phyloP scores from a whole-genome alignment of 2,329 filamentous ascomycete genomes.

The Colletotrichum lupini region DNA sequence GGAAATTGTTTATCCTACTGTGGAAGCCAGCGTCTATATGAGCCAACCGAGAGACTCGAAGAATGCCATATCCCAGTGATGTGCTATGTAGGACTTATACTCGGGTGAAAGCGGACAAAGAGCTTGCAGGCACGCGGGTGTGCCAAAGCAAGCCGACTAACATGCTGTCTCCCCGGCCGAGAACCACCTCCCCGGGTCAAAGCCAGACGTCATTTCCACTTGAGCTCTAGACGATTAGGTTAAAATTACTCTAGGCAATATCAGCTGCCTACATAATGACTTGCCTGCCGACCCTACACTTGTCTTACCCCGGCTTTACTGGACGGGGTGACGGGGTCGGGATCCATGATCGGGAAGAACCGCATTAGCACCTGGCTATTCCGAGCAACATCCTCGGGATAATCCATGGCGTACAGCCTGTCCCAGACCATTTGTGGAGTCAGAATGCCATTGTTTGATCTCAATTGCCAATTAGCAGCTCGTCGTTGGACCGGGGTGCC shows the following conservation, averaged over 20 bases:
- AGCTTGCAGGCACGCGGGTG: neutral
- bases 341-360: conserved; percentile 36
- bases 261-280: conserved; percentile 13
- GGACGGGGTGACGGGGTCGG: conserved; percentile 31
- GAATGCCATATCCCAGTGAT: neutral
- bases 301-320: conserved; percentile 34
- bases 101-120: conserved; percentile 10
- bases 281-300: conserved; percentile 6
- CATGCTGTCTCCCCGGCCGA: conserved; percentile 3
- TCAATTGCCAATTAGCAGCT: conserved; percentile 29
- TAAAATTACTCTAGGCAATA: neutral
- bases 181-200: conserved; percentile 2
- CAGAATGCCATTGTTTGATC: conserved; percentile 6
- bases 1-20: neutral
- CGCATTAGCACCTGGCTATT: conserved; percentile 33
- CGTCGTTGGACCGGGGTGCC: conserved; percentile 27
- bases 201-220: conserved; percentile 22
- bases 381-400: conserved; percentile 34
- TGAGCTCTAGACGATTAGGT: conserved; percentile 5
- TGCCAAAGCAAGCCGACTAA: neutral
- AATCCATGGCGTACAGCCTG: conserved; percentile 29
- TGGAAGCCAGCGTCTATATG: neutral
- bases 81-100: neutral
- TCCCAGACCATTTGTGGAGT: conserved; percentile 27
- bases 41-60: neutral